Evolutionary conservation across 2,329 filamentous ascomycete genomes (phyloP), one percentile per base, ranked within the genome.

Genomic region (Cordyceps javanica): DNA sequence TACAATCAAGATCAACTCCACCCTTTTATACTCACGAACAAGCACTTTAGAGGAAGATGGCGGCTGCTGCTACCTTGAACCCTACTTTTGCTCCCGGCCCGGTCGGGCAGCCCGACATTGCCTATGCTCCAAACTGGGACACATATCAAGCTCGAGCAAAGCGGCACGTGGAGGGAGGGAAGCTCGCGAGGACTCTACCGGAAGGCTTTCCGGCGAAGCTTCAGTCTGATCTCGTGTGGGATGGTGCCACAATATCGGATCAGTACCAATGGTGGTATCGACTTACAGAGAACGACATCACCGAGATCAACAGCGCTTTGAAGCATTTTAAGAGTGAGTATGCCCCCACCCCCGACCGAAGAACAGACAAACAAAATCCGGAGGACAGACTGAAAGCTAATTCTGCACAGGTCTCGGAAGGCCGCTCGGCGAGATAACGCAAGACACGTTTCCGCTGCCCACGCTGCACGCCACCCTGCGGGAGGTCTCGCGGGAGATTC

Each of bases 41-140:
- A 36, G 3, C 16, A 2, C 5, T n/a, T 19, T 5, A n/a, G 36
- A 60, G 60, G 61, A 11, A 11, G 66, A 66, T 67, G 64, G 62
- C 64, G 16, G 62, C 64, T 6, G 59, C 59, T 48, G 60, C 59
- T 44, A 54, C 61, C 21, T 61, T 62, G 48, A 39, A 51, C 3
- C 55, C 59, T 3, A 49, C 55, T 9, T 28, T 56, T 25, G 13
- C 51, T 7, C 21, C 49, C 41, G 69, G 70, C 2, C 73, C 73
- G 2, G 70, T 70, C 1, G 75, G 76, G 23, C 81, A 84, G 62
- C 82, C 83, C 0, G 82, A 86, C 61, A 86, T 86, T 57, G 69
- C 69, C 1, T 86, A 86, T 65, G 71, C 75, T 1, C 82, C 83
- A 0, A 72, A 84, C 60, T 71, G 72, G 44, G 72, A 76, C 32